These are phyloP conservation scores for Boeremia lycopersici DNA, from an alignment of 2,329 filamentous ascomycete genomes.

Conservation along the genomic window DNA sequence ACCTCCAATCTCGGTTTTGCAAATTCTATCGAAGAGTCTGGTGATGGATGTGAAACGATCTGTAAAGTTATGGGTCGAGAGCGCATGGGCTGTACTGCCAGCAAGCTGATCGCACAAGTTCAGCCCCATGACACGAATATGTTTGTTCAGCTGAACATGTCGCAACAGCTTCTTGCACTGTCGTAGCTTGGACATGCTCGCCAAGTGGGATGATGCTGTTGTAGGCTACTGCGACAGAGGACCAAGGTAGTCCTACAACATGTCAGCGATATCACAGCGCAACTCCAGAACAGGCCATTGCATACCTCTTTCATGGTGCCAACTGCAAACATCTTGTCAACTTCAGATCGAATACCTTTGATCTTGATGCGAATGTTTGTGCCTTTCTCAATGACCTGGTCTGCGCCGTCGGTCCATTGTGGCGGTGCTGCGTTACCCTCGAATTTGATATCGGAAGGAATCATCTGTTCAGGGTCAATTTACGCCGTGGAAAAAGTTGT, in stretches of 20 bases:
- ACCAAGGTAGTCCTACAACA: constrained; percentile 48
- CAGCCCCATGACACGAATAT: neutral
- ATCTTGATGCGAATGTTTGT: constrained; percentile 94
- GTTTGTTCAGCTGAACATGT: neutral
- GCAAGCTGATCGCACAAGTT: neutral
- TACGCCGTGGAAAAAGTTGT: constrained; percentile 12
- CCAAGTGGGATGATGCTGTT: neutral
- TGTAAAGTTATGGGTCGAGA: neutral
- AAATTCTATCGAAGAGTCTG: neutral
- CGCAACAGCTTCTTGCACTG: neutral
- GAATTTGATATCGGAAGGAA: constrained; percentile 90
- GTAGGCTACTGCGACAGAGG: constrained; percentile 38
- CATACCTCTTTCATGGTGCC: constrained; percentile 86
- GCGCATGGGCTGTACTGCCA: neutral
- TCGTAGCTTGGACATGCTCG: neutral
- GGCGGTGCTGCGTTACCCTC: constrained; percentile 96
- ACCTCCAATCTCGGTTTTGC: neutral
- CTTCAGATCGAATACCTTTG: constrained; percentile 89
- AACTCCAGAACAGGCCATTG: constrained; percentile 1
- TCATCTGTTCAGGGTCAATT: constrained; percentile 65
- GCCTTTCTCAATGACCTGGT: constrained; percentile 90
- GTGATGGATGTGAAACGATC: neutral
- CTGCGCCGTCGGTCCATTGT: constrained; percentile 93
- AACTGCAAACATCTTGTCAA: constrained; percentile 95
- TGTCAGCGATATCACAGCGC: constrained; percentile 19